Base-by-base conservation (phyloP, 192 early-diverging fungal species). In the Jimgerdemannia lactiflua region DNA sequence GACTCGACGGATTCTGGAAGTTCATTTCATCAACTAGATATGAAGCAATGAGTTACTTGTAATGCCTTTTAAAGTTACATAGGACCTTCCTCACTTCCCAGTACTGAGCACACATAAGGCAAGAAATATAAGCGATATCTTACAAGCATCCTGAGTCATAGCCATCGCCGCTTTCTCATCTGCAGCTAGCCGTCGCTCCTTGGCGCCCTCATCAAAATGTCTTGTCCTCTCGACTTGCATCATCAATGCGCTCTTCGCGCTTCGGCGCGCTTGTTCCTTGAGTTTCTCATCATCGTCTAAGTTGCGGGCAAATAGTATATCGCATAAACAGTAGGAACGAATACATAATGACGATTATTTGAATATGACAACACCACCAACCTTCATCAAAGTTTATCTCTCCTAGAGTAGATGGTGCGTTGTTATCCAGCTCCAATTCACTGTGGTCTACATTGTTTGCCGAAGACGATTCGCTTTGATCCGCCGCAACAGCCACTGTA, bases 1-100 rank as follows among this genome's bases (percentile, higher is more conserved):
- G 88, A 79, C 90, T 93, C 39, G 89, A 84, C 3, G 94, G 94
- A 64, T 95, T 91, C 82, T 93, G 89, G 82, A 95, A 94, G 75
- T 95, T 91, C 93, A 97, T 95, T 40, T 89, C 85, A 74, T 95
- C 94, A 64, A 95, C 86, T 78, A 79, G 3, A 69, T 71, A 74
- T 63, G 0, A 59, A 68, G 41, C 18, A 54, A 29, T 39, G 63
- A 59, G 20, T 49, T 29, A 29, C 29, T 29, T 29, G 29, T 1
- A 29, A 29, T 29, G 29, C 29, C 29, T 29, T 29, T 29, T 29
- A 29, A 29, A 29, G 29, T 29, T 29, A 29, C 1, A 71, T 4
- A 9, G 63, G 10, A 4, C n/a, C 39, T 59, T 72, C 19, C 42
- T 59, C 42, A 54, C 10, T n/a, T 42, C n/a, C 66, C 65, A n/a